These are phyloP conservation scores for Calcarisporium arbuscula DNA, from an alignment of 2,329 filamentous ascomycete genomes.

Conservation along the genomic window DNA sequence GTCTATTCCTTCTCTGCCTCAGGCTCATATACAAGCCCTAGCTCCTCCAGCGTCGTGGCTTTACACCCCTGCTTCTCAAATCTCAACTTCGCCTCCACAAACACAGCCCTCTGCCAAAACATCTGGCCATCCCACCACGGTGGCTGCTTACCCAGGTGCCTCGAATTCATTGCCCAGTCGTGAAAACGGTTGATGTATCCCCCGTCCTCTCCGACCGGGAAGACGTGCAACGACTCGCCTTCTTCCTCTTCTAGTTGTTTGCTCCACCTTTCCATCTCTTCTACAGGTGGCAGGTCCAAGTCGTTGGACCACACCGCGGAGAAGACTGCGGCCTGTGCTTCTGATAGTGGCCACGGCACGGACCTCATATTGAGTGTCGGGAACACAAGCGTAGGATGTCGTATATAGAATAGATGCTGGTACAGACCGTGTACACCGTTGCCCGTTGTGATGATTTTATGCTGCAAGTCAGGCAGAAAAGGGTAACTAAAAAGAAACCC, in stretches of 20 bases:
- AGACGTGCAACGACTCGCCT: slow-evolving; percentile 24
- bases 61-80: slow-evolving; percentile 62
- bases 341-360: slow-evolving; percentile 80
- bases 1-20: slow-evolving; percentile 1
- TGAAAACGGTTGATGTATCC: slow-evolving; percentile 64
- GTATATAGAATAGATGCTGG: slow-evolving; percentile 70
- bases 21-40: slow-evolving; percentile 59
- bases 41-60: slow-evolving; percentile 60
- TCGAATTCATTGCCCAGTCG: slow-evolving; percentile 51
- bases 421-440: slow-evolving; percentile 66
- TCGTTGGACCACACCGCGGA: slow-evolving; percentile 71
- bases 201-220: slow-evolving; percentile 43
- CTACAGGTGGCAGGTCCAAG: slow-evolving; percentile 54
- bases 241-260: slow-evolving; percentile 45
- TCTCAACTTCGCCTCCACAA: slow-evolving; percentile 61
- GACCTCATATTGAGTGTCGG: slow-evolving; percentile 70
- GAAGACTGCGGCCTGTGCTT: slow-evolving; percentile 72
- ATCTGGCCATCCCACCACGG: slow-evolving; percentile 65
- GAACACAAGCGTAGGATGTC: slow-evolving; percentile 73
- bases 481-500: slow-evolving; percentile 84
- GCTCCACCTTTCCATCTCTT: slow-evolving; percentile 68
- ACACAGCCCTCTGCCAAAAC: slow-evolving; percentile 65
- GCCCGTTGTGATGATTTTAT: slow-evolving; percentile 59
- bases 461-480: slow-evolving; percentile 49
- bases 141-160: slow-evolving; percentile 56